Conservation (phyloP, 1,284 basidiomycete species). For the Lignosus rhinocerotis region DNA sequence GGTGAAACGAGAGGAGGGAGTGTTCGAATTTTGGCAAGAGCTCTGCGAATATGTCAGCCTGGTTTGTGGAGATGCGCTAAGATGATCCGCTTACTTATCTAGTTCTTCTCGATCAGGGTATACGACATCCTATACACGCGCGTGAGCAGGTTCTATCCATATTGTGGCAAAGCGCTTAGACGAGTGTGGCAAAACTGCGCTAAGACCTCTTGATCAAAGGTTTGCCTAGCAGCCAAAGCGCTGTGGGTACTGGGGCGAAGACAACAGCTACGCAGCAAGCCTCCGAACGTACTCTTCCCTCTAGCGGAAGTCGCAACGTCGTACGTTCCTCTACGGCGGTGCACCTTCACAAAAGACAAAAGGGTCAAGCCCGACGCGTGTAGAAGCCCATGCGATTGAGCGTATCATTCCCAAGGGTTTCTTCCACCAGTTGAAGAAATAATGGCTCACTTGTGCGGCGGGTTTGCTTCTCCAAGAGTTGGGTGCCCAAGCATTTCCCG, state of each 20-base stretch:
- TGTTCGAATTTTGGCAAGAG: conserved; percentile 71
- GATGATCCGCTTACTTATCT: conserved; percentile 37
- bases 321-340: no score
- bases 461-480: conserved; percentile 65
- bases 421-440: neutral
- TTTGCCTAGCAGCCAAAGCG: no score
- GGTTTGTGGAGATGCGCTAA: neutral
- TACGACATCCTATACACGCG: conserved; percentile 45
- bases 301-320: no score
- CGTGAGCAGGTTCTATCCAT: neutral
- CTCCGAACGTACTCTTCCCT: no score
- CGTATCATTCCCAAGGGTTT: neutral
- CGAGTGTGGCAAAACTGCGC: neutral
- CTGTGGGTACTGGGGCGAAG: no score
- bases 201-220: no score
- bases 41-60: conserved; percentile 42
- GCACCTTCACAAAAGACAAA: neutral
- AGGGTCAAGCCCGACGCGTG: neutral
- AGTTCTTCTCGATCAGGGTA: conserved; percentile 55
- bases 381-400: neutral
- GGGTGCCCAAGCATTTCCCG: conserved; percentile 42
- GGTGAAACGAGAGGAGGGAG: conserved; percentile 90
- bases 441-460: conserved; percentile 52
- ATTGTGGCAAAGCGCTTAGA: neutral
- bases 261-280: no score